phyloP scores from a whole-genome alignment of 2,329 filamentous ascomycete genomes.

The Pseudocercospora ulei region DNA sequence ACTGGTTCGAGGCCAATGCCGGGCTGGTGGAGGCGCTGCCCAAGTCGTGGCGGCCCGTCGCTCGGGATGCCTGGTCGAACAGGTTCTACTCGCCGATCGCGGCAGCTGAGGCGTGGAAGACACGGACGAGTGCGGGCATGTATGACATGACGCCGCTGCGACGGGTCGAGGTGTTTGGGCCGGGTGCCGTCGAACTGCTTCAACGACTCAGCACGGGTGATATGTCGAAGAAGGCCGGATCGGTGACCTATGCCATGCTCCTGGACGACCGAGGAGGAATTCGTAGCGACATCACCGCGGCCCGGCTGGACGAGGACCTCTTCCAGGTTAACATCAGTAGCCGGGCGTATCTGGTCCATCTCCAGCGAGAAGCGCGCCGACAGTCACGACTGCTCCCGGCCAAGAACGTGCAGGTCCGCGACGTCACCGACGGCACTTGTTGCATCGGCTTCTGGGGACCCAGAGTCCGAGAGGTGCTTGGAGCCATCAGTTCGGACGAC shows the following conservation, averaged over 20 bases:
- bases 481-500: slow-evolving; percentile 40
- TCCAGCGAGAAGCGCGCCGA: slow-evolving; percentile 45
- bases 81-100: slow-evolving; percentile 50
- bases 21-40: slow-evolving; percentile 46
- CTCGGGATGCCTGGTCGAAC: slow-evolving; percentile 51
- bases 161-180: slow-evolving; percentile 50
- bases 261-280: slow-evolving; percentile 48
- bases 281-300: slow-evolving; percentile 49
- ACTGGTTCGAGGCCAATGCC: slow-evolving; percentile 53
- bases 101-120: slow-evolving; percentile 56
- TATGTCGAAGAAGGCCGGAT: slow-evolving; percentile 42
- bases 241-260: slow-evolving; percentile 49
- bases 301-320: slow-evolving; percentile 42
- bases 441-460: slow-evolving; percentile 56
- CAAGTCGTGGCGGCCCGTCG: slow-evolving; percentile 46
- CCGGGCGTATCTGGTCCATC: slow-evolving; percentile 47
- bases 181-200: slow-evolving; percentile 48
- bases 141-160: slow-evolving; percentile 55
- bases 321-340: slow-evolving; percentile 52
- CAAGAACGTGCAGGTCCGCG: slow-evolving; percentile 46
- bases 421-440: slow-evolving; percentile 52
- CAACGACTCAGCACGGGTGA: slow-evolving; percentile 47
- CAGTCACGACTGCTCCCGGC: slow-evolving; percentile 37
- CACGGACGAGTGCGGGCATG: slow-evolving; percentile 52
- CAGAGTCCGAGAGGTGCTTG: slow-evolving; percentile 45